Conservation (phyloP, 805 yeast species). For the Saturnispora gosingensis region DNA sequence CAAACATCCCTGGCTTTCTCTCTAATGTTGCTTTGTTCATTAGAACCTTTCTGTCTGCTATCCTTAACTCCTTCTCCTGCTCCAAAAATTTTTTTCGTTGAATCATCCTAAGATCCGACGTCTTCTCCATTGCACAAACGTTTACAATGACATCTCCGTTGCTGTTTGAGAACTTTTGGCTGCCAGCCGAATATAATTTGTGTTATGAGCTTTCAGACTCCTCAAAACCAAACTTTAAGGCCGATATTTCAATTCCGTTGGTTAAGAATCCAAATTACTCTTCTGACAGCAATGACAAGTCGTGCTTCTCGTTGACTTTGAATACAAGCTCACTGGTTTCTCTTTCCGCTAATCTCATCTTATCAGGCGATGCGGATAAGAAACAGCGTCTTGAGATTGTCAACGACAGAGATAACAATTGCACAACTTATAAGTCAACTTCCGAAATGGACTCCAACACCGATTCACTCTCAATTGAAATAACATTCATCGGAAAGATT, state of each 20-base stretch:
- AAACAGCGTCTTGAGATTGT: conserved; percentile 13
- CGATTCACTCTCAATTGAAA: conserved; percentile 12
- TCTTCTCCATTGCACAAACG: background rate
- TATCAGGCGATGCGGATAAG: background rate
- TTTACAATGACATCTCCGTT: conserved; percentile 12
- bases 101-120: background rate
- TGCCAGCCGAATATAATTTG: conserved; percentile 33
- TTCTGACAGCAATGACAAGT: conserved; percentile 6
- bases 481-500: conserved; percentile 44
- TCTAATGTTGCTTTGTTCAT: background rate
- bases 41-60: background rate
- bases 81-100: background rate
- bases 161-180: conserved; percentile 27
- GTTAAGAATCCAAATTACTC: conserved; percentile 21
- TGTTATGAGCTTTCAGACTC: conserved; percentile 27
- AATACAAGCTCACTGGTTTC: conserved; percentile 36
- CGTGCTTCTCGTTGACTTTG: conserved; percentile 24
- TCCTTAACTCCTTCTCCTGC: background rate
- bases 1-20: background rate
- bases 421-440: conserved; percentile 20
- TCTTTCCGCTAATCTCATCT: conserved; percentile 23
- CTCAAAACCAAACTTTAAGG: conserved; percentile 37
- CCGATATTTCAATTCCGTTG: conserved; percentile 27
- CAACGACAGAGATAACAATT: conserved; percentile 34
- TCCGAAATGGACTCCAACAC: background rate